These are phyloP conservation scores for Mycena rebaudengoi DNA, from an alignment of 768 basidiomycete species.

Conservation along the genomic window DNA sequence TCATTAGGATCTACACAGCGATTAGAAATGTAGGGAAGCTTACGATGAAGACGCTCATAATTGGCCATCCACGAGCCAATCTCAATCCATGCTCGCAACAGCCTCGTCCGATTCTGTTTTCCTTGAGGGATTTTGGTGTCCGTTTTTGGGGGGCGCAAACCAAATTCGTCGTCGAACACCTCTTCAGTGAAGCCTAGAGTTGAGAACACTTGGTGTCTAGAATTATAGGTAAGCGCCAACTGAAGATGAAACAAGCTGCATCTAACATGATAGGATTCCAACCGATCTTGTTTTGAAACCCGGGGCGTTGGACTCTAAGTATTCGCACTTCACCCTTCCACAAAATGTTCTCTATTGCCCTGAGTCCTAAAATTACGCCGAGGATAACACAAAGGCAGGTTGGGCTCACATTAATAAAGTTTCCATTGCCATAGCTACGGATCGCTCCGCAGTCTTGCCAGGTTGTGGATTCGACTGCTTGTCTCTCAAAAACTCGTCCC, in stretches of 20 bases:
- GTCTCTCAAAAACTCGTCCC: slow-evolving; percentile 72
- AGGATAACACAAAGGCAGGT: slow-evolving; percentile 11
- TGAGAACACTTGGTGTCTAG: slow-evolving; percentile 56
- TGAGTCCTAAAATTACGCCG: slow-evolving; percentile 15
- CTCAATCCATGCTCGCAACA: slow-evolving; percentile 86
- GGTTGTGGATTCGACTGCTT: slow-evolving; percentile 64
- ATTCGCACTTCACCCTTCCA: slow-evolving; percentile 74
- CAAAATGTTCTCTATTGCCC: slow-evolving; percentile 78
- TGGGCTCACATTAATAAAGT: slow-evolving; percentile 70
- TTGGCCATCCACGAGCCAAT: slow-evolving; percentile 71
- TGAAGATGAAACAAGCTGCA: neutral
- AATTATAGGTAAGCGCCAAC: slow-evolving; percentile 4
- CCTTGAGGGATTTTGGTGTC: slow-evolving; percentile 56
- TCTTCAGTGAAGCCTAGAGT: slow-evolving; percentile 53
- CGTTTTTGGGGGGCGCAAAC: slow-evolving; percentile 63
- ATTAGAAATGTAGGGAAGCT: slow-evolving; percentile 15
- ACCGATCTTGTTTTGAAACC: slow-evolving; percentile 72
- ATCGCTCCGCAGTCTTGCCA: slow-evolving; percentile 62
- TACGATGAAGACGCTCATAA: slow-evolving; percentile 59
- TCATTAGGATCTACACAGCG: slow-evolving; percentile 12
- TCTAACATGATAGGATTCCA: slow-evolving; percentile 70
- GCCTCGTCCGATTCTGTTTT: slow-evolving; percentile 60
- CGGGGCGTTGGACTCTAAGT: slow-evolving; percentile 60
- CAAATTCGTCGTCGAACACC: slow-evolving; percentile 47
- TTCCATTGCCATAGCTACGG: slow-evolving; percentile 67